Evolutionary conservation across 208 protist species (phyloP).

Genomic region (Trypanosomatidae sp.): DNA sequence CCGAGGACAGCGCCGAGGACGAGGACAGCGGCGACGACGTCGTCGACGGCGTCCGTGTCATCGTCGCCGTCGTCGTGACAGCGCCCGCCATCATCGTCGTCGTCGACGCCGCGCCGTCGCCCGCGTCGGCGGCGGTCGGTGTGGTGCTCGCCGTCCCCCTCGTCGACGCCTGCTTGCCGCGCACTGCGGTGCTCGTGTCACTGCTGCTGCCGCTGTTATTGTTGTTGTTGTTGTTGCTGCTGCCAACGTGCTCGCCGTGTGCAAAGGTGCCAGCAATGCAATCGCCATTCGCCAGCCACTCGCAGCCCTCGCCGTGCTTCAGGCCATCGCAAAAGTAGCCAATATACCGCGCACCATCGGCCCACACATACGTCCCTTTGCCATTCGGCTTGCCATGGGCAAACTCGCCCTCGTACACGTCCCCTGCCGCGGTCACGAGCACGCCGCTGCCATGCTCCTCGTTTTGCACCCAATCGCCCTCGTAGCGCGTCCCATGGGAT

Average conservation of each 20-base stretch:
- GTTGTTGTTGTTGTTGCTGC: constrained; percentile 4
- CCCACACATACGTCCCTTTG: constrained; percentile 62
- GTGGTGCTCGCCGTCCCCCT: too few relatives aligned
- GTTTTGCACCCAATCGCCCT: constrained; percentile 61
- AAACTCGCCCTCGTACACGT: constrained; percentile 82
- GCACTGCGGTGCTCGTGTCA: not conserved
- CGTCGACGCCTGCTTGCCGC: not conserved
- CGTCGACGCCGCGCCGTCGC: too few relatives aligned
- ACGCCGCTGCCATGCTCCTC: constrained; percentile 68
- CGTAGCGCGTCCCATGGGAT: constrained; percentile 25
- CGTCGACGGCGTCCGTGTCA: too few relatives aligned
- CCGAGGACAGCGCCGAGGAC: too few relatives aligned
- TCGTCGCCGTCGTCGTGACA: too few relatives aligned
- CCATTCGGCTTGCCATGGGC: constrained; percentile 52
- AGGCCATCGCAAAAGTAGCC: constrained; percentile 76
- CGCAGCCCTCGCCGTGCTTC: constrained; percentile 74
- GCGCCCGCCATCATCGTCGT: too few relatives aligned
- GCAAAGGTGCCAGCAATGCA: constrained; percentile 63
- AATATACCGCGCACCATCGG: constrained; percentile 67
- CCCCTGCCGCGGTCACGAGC: constrained; percentile 50
- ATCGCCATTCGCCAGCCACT: constrained; percentile 65
- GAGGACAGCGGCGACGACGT: too few relatives aligned
- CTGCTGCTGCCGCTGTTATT: not conserved
- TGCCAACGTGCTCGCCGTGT: constrained; percentile 34
- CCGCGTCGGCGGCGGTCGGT: too few relatives aligned